A percentile compares a stretch with the other conserved stretches of the same genome.
These are phyloP conservation scores for Nematocida ausubeli DNA, from an alignment of 371 early-diverging fungal species.

Conservation along the genomic window DNA sequence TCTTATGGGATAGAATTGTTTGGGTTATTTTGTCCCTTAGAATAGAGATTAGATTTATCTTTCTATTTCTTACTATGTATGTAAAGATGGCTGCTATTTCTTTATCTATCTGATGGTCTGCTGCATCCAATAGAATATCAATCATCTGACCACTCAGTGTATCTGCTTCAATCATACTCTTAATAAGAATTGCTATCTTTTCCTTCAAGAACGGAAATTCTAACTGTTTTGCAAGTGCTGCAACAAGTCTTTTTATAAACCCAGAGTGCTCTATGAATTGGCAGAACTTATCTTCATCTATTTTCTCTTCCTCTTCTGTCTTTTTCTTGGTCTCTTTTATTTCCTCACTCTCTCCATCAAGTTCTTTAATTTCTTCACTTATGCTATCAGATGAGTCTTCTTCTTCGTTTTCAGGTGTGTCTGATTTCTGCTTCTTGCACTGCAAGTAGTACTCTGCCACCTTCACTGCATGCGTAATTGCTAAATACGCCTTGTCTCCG, in stretches of 20 bases:
- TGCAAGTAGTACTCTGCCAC: slow-evolving; percentile 38
- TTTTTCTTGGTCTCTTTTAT: neutral
- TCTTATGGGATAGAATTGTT: slow-evolving; percentile 24
- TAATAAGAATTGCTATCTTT: slow-evolving; percentile 18
- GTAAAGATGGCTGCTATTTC: neutral
- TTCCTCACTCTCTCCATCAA: neutral
- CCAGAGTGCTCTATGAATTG: slow-evolving; percentile 24
- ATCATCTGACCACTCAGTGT: neutral
- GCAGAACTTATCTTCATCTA: neutral
- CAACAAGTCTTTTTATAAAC: slow-evolving; percentile 14
- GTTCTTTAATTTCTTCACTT: neutral
- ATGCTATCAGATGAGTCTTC: no score
- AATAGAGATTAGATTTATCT: neutral
- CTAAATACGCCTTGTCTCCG: slow-evolving; percentile 49
- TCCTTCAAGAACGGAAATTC: slow-evolving; percentile 15
- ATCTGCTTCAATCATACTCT: neutral
- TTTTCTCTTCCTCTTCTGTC: neutral
- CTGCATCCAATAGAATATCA: slow-evolving; percentile 25
- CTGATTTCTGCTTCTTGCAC: no score
- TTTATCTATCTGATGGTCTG: neutral
- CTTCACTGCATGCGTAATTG: slow-evolving; percentile 34
- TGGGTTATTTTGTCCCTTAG: slow-evolving; percentile 35
- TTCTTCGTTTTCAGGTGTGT: no score
- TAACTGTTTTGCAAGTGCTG: neutral
- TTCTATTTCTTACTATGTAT: slow-evolving; percentile 4